Base-by-base conservation (phyloP, 2,329 filamentous ascomycete genomes). In the Leptographium galeiforme region DNA sequence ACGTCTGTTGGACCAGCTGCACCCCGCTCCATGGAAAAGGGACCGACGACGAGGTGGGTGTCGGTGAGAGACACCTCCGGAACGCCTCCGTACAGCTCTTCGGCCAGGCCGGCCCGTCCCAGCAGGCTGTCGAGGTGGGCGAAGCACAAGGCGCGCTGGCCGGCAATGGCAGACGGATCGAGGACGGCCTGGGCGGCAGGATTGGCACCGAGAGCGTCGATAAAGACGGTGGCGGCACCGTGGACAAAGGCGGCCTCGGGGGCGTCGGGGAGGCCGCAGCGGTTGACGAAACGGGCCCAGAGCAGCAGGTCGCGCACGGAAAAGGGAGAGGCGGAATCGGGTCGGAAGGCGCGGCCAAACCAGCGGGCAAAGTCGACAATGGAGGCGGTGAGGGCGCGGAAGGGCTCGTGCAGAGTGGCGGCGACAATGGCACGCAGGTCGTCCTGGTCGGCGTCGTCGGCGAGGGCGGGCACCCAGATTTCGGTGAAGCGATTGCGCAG, bases 401-500 rank as follows among this genome's bases (percentile, higher is more conserved):
- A 74, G 13, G 19, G 12, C 19, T 12, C 11, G 2, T 44, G 32
- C 18, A 98, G 73, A 65, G 95, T 96, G 13, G 83, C 81, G 51
- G 76, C 72, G 16, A 97, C 81, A 59, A 99, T 98, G 45, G 94
- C 85, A 19, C 89, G 70, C 38, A 97, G 84, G 64, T 99, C 94
- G 36, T 40, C 36, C 34, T 89, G 83, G 51, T 98, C 94, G 34
- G 8, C 12, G 36, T 90, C 78, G 56, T 91, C 87, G 1, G 89
- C 89, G 55, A 97, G 72, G 1, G 90, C 79, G 1, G 93, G 89
- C 0, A 97, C 93, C 93, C 93, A 98, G 10, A 99, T 96, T 68
- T 99, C 93, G 0, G 93, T 99, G 66, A 99, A 95, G 56, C 93
- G 87, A 65, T 99, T 98, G 47, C 93, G 80, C 56, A 99, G 72